phyloP scores from a whole-genome alignment of 352 stramenopile genomes.

The Pythium apleroticum region DNA sequence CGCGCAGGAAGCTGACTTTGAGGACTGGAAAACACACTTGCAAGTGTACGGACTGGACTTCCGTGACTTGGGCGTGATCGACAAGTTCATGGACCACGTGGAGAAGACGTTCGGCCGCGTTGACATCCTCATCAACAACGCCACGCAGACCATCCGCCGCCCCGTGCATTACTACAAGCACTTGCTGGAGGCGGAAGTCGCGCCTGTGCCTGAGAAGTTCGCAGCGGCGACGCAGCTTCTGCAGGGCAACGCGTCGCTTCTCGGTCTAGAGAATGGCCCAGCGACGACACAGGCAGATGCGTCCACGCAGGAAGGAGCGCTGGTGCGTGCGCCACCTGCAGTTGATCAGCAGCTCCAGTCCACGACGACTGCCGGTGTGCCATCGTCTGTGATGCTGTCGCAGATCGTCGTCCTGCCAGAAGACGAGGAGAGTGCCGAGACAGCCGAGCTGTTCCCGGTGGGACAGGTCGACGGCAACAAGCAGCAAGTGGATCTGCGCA shows the following conservation, averaged over 20 bases:
- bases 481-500: constrained; percentile 92
- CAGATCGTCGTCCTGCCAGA: constrained; percentile 88
- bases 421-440: constrained; percentile 71
- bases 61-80: constrained; percentile 90
- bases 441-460: constrained; percentile 49
- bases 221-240: constrained; percentile 47
- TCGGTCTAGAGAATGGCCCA: constrained; percentile 24
- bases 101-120: constrained; percentile 59
- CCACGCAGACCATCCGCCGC: constrained; percentile 94
- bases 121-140: constrained; percentile 97
- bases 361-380: constrained; percentile 27
- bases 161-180: constrained; percentile 92
- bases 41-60: constrained; percentile 95
- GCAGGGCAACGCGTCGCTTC: constrained; percentile 47
- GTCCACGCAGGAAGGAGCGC: constrained; percentile 12
- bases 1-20: constrained; percentile 85
- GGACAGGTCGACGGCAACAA: constrained; percentile 90
- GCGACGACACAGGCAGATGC: not conserved
- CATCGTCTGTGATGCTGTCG: constrained; percentile 87
- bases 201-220: constrained; percentile 49
- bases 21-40: constrained; percentile 71
- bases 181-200: constrained; percentile 77
- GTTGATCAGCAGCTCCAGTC: not conserved
- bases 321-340: constrained; percentile 27
- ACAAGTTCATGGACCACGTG: constrained; percentile 93